These are phyloP conservation scores for Diaporthe capsici DNA, from an alignment of 2,329 filamentous ascomycete species.

Conservation along the genomic window DNA sequence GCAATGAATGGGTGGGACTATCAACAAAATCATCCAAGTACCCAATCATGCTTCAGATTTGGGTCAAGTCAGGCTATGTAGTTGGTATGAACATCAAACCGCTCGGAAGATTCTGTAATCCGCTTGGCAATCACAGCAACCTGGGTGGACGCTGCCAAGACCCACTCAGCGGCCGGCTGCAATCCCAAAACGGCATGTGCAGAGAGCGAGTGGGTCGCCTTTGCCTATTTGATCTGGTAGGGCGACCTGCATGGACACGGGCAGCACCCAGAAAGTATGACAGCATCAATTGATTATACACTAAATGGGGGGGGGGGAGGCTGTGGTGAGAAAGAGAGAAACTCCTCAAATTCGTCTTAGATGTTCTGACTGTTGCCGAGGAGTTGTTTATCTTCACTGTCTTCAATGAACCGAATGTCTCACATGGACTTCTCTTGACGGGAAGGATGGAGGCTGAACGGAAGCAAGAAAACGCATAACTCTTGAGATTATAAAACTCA, in stretches of 20 bases:
- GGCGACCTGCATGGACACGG: conserved; percentile 5
- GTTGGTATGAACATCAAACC: background rate
- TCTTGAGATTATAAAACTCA: too few species aligned
- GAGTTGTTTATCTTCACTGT: too few species aligned
- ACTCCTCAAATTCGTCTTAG: too few species aligned
- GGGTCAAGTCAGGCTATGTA: background rate
- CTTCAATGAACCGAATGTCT: too few species aligned
- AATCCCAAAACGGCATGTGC: conserved; percentile 7
- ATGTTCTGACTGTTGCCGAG: too few species aligned
- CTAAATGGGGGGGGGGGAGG: too few species aligned
- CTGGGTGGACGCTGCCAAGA: background rate
- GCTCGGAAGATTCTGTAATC: conserved; percentile 7
- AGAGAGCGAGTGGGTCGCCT: background rate
- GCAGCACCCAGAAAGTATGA: background rate
- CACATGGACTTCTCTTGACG: too few species aligned
- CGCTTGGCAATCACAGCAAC: background rate
- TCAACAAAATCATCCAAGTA: background rate
- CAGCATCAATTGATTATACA: too few species aligned
- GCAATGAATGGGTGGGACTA: background rate
- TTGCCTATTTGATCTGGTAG: background rate
- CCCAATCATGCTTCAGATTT: background rate
- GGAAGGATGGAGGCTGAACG: too few species aligned
- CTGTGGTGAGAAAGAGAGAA: too few species aligned
- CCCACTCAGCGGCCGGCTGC: background rate
- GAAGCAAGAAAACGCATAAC: too few species aligned